Evolutionary conservation across 305 asterid species (phyloP).

Genomic region (Fraxinus xanthoxyloides): DNA sequence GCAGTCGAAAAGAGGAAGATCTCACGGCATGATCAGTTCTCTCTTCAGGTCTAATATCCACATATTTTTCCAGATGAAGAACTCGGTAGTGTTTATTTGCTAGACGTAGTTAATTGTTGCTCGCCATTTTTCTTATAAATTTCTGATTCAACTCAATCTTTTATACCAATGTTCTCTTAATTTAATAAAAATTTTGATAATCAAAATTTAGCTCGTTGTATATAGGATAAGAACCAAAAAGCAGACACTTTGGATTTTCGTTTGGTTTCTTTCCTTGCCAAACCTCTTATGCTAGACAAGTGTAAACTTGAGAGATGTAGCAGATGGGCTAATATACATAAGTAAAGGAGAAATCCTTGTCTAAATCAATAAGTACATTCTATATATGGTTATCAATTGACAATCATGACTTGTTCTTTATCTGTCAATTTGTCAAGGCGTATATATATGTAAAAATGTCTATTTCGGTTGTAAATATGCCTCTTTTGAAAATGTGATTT

Average conservation of each 20-base stretch:
- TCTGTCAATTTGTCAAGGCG: neutral
- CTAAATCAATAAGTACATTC: neutral
- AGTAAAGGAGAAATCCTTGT: neutral
- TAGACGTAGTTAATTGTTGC: neutral
- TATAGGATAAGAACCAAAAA: neutral
- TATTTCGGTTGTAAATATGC: neutral
- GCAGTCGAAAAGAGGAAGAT: conserved; percentile 31
- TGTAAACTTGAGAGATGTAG: neutral
- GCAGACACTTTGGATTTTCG: neutral
- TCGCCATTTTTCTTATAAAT: neutral
- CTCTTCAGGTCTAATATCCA: conserved; percentile 29
- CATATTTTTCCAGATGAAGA: conserved; percentile 3
- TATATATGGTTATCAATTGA: neutral
- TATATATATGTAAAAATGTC: neutral
- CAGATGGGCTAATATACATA: neutral
- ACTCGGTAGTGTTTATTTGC: neutral
- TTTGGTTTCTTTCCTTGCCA: neutral
- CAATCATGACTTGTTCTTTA: neutral
- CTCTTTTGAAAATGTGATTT: neutral
- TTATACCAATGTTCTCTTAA: neutral
- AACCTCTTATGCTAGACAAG: neutral
- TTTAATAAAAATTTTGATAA: neutral
- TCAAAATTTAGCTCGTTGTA: neutral
- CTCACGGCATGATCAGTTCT: conserved; percentile 34
- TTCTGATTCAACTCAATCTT: neutral